Evolutionary conservation across 2,329 filamentous ascomycete species (phyloP), one percentile per base, ranked within the genome.

Genomic region (Diaporthe australafricana): DNA sequence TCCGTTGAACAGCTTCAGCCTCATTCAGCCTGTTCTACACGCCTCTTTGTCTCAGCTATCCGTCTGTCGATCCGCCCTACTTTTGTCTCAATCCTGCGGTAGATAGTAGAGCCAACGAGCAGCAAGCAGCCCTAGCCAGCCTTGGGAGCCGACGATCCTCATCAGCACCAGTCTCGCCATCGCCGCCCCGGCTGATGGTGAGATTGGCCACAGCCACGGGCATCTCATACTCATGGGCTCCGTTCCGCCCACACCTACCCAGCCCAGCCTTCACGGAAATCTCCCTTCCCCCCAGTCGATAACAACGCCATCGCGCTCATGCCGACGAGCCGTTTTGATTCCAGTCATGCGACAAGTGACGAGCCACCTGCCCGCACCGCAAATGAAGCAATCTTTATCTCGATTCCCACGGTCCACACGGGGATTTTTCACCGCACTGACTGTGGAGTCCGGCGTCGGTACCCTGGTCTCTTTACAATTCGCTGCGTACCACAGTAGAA

Each of bases 361-460:
- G 53, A 52, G 32, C 35, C 42, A n/a, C 35, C 30, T 38, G 32
- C 67, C 53, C 53, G 42, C 67, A 40, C 22, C 53, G 53, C 42
- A 69, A 57, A 69, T 69, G 40, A 69, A 69, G 67, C 53, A 69
- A 69, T 69, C 67, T 69, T 69, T 56, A 57, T 69, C 55, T 57
- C 53, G 56, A 42, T 57, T 50, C 3, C 30, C 20, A 16, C 42
- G 25, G 50, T 17, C 65, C 48, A 68, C 65, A 35, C 40, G 65
- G 50, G 50, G 65, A 68, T 55, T 55, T 68, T 38, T 45, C 42
- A 60, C 47, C 67, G 53, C 67, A 65, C 60, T 65, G 60, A 65
- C 60, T 65, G 60, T 50, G 60, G 60, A 30, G 45, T 22, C 20
- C 27, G 42, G 17, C 57, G 20, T 63, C 57, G 57, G 12, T 48